phyloP scores from a whole-genome alignment of 768 basidiomycete genomes.

The Fomitopsis serialis region DNA sequence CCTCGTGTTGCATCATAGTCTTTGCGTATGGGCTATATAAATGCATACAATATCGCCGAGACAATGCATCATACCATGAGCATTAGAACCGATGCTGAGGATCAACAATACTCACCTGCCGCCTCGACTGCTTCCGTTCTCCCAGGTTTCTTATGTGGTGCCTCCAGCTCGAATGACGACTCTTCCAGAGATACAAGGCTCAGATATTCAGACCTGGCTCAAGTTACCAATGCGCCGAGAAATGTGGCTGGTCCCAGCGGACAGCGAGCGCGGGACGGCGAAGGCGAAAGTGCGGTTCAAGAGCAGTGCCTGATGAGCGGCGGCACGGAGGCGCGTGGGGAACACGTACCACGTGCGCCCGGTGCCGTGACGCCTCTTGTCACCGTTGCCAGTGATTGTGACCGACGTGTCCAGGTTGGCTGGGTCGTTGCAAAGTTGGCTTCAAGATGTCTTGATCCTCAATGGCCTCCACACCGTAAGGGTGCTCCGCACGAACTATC shows the following conservation, averaged over 20 bases:
- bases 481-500: no score
- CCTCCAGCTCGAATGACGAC: no score
- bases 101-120: background rate
- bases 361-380: no score
- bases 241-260: no score
- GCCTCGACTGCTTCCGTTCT: background rate
- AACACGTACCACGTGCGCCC: background rate
- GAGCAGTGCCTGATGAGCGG: background rate
- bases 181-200: no score
- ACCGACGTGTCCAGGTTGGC: background rate
- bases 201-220: no score
- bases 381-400: background rate
- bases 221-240: no score
- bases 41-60: background rate
- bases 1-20: constrained; percentile 43
- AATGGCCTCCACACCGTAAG: no score
- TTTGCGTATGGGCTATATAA: background rate
- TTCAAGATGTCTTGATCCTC: no score
- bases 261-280: background rate
- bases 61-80: background rate
- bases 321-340: background rate
- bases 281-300: background rate
- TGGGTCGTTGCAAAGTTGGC: no score
- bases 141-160: background rate
- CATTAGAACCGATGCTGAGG: background rate